Evolutionary conservation across 1,284 basidiomycete genomes (phyloP).

Genomic region (Pseudozyma hubeiensis): DNA sequence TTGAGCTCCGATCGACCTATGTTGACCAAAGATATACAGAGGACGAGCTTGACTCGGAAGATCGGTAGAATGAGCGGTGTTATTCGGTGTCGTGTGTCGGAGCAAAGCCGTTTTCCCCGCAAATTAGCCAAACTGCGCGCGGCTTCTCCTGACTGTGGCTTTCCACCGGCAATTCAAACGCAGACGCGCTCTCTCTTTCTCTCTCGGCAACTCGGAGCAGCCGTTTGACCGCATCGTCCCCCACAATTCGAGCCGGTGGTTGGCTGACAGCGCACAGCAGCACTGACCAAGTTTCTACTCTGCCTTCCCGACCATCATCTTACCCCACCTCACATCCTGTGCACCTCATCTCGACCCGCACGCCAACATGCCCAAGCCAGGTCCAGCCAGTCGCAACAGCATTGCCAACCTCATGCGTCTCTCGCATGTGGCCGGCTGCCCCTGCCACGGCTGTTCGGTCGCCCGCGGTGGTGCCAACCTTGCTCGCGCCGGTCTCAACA

Average conservation of each 20-base stretch:
- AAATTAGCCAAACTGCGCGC: conserved; percentile 1
- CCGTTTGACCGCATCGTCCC: background rate
- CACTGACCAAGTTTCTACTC: background rate
- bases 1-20: background rate
- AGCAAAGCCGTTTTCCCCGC: conserved; percentile 13
- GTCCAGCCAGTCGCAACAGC: conserved; percentile 35
- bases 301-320: background rate
- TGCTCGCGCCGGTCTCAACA: conserved; percentile 54
- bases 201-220: conserved; percentile 29
- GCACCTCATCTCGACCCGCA: background rate
- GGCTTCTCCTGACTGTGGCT: background rate
- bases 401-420: conserved; percentile 62
- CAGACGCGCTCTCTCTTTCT: background rate
- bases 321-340: background rate
- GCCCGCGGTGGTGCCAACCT: conserved; percentile 34
- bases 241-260: background rate
- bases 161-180: background rate
- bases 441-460: conserved; percentile 60
- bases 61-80: too few relatives aligned
- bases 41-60: background rate
- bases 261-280: background rate
- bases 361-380: conserved; percentile 46
- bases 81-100: background rate
- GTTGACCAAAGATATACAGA: too few relatives aligned
- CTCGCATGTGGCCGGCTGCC: conserved; percentile 56